phyloP scores from a whole-genome alignment of 129 eudicot species.

The Apium graveolens region DNA sequence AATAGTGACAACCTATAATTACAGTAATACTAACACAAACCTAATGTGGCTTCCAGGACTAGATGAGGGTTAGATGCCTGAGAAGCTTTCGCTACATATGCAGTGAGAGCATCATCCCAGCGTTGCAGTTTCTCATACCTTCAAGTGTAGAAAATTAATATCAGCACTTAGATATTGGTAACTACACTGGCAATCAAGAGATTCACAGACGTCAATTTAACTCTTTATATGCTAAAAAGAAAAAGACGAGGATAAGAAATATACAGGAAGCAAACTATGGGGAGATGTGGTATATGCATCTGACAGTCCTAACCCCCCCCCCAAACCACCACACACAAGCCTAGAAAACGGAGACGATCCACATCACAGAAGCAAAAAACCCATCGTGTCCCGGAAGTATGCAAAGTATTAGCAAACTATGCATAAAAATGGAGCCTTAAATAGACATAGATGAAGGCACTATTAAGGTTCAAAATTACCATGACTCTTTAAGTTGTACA shows the following conservation, averaged over 20 bases:
- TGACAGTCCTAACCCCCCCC: not conserved
- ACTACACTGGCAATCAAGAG: not conserved
- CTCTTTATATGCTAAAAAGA: not conserved
- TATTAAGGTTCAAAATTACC: slow-evolving; percentile 38
- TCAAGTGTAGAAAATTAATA: slow-evolving; percentile 21
- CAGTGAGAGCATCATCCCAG: slow-evolving; percentile 96
- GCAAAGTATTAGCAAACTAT: not conserved
- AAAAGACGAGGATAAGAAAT: not conserved
- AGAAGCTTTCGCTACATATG: slow-evolving; percentile 78
- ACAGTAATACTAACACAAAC: slow-evolving; percentile 28
- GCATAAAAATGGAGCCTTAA: not conserved
- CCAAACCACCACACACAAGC: not conserved
- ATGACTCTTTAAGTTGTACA: slow-evolving; percentile 92
- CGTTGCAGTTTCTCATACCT: slow-evolving; percentile 98
- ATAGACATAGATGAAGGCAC: not conserved
- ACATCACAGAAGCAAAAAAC: not conserved
- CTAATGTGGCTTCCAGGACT: slow-evolving; percentile 84
- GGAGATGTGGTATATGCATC: not conserved
- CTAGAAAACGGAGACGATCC: not conserved
- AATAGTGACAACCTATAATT: not conserved
- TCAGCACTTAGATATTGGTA: slow-evolving; percentile 10
- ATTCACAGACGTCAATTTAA: not conserved
- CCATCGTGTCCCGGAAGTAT: not conserved
- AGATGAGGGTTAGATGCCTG: slow-evolving; percentile 79
- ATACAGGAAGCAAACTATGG: not conserved